phyloP scores from a whole-genome alignment of 371 early-diverging fungal genomes.

The Amoeboaphelidium occidentale region DNA sequence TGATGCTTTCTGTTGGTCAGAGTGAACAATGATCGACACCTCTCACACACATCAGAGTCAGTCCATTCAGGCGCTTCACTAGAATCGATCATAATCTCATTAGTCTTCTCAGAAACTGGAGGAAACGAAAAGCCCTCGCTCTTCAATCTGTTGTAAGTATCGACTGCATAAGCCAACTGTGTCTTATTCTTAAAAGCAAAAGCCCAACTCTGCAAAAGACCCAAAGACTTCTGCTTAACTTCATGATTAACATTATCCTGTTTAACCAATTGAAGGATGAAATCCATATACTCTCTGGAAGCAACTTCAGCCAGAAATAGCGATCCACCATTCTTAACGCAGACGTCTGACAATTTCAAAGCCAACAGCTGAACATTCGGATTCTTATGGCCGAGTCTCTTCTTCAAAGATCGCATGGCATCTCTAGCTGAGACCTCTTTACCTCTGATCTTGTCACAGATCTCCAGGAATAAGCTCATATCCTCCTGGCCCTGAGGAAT shows the following conservation, averaged over 20 bases:
- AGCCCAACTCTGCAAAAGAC: constrained; percentile 65
- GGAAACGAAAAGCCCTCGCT: constrained; percentile 18
- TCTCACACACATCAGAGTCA: constrained; percentile 67
- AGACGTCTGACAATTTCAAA: constrained; percentile 57
- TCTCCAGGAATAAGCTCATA: constrained; percentile 49
- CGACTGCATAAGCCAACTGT: constrained; percentile 40
- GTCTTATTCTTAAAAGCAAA: constrained; percentile 41
- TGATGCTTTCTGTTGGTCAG: constrained; percentile 88
- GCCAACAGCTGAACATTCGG: constrained; percentile 77
- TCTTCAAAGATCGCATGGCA: constrained; percentile 40
- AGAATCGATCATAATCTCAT: constrained; percentile 31
- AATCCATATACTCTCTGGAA: constrained; percentile 65
- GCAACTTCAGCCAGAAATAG: constrained; percentile 64
- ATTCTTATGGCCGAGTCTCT: constrained; percentile 51
- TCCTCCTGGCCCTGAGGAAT: constrained; percentile 61
- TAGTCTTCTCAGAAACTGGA: background rate
- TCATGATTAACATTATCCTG: constrained; percentile 29
- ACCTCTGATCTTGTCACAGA: constrained; percentile 67
- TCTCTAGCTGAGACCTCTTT: constrained; percentile 54
- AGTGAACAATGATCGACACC: constrained; percentile 70
- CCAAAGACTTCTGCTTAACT: constrained; percentile 43
- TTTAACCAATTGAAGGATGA: constrained; percentile 31
- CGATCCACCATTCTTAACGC: constrained; percentile 76
- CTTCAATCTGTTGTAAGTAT: constrained; percentile 44
- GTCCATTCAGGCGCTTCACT: constrained; percentile 78